Conservation (phyloP, 129 eudicot genomes). For the Helichrysum umbraculigerum region DNA sequence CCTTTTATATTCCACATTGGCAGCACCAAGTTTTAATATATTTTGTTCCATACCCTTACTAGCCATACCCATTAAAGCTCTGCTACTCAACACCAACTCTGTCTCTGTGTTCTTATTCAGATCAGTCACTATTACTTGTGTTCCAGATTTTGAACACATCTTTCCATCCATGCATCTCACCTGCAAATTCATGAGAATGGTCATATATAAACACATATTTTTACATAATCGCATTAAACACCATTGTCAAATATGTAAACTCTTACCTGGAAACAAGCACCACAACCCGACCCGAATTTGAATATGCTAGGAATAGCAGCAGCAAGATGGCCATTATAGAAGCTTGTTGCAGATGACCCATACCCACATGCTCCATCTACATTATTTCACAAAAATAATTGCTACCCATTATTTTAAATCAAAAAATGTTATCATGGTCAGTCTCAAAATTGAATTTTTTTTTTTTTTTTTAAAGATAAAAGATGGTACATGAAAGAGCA, state of each 20-base stretch:
- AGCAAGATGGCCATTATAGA: conserved; percentile 57
- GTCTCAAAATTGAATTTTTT: conserved; percentile 14
- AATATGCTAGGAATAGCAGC: conserved; percentile 63
- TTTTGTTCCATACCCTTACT: conserved; percentile 49
- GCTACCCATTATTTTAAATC: conserved; percentile 17
- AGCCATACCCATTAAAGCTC: conserved; percentile 71
- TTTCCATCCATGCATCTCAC: conserved; percentile 55
- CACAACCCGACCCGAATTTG: conserved; percentile 74
- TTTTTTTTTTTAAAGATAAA: background rate
- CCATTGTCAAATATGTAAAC: conserved; percentile 14
- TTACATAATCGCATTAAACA: background rate
- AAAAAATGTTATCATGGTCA: conserved; percentile 14
- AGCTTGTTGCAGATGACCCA: conserved; percentile 59
- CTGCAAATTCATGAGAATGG: conserved; percentile 33
- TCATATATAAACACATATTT: background rate
- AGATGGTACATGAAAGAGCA: conserved; percentile 38
- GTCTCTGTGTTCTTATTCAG: conserved; percentile 40
- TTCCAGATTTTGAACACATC: conserved; percentile 53
- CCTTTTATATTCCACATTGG: conserved; percentile 74
- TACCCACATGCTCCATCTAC: conserved; percentile 78
- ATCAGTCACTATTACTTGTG: conserved; percentile 57
- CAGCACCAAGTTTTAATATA: conserved; percentile 53
- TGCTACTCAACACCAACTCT: conserved; percentile 58
- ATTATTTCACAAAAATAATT: conserved; percentile 8
- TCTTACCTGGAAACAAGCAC: conserved; percentile 71